A percentile compares a stretch with the other conserved stretches of the same genome.
These are phyloP conservation scores for Neurospora tetraspora DNA, from an alignment of 495 filamentous ascomycete genomes.

Conservation along the genomic window DNA sequence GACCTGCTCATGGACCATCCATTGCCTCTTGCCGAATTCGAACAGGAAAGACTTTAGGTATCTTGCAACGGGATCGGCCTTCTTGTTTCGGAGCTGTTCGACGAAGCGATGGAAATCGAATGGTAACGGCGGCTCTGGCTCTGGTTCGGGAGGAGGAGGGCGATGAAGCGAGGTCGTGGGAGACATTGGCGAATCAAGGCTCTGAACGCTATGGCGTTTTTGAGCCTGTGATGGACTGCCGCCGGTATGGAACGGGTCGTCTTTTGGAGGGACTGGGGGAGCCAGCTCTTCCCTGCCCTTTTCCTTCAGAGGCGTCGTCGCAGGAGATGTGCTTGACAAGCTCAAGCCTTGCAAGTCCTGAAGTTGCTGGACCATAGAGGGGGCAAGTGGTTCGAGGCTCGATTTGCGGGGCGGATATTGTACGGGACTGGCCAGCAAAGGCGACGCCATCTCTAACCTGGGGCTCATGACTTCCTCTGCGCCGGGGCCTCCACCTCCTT, in stretches of 20 bases:
- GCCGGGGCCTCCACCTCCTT: slow-evolving; percentile 52
- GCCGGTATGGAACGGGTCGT: slow-evolving; percentile 26
- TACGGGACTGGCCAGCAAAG: slow-evolving; percentile 49
- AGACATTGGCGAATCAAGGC: slow-evolving; percentile 35
- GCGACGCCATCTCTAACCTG: slow-evolving; percentile 59
- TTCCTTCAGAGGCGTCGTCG: slow-evolving; percentile 25
- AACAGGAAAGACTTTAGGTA: slow-evolving; percentile 89
- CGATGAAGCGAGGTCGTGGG: slow-evolving; percentile 49
- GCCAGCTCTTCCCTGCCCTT: slow-evolving; percentile 35
- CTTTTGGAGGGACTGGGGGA: slow-evolving; percentile 43
- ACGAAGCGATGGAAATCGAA: slow-evolving; percentile 98
- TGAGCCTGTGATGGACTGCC: neutral
- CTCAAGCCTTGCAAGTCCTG: slow-evolving; percentile 38
- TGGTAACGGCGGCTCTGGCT: slow-evolving; percentile 78
- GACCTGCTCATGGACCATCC: slow-evolving; percentile 99
- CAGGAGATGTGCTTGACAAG: slow-evolving; percentile 29
- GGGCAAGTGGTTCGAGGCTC: slow-evolving; percentile 63
- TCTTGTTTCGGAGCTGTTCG: slow-evolving; percentile 88
- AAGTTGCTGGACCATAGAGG: slow-evolving; percentile 31
- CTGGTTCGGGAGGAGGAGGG: slow-evolving; percentile 71
- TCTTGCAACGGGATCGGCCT: slow-evolving; percentile 90
- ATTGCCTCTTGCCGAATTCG: slow-evolving; percentile 96
- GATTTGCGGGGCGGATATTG: slow-evolving; percentile 76
- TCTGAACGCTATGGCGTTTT: slow-evolving; percentile 15
- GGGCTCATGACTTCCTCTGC: slow-evolving; percentile 78